Percentiles rank a stretch among this genome's conserved stretches.
phyloP scores from a whole-genome alignment of 768 basidiomycete species.

The Lactifluus subvellereus region DNA sequence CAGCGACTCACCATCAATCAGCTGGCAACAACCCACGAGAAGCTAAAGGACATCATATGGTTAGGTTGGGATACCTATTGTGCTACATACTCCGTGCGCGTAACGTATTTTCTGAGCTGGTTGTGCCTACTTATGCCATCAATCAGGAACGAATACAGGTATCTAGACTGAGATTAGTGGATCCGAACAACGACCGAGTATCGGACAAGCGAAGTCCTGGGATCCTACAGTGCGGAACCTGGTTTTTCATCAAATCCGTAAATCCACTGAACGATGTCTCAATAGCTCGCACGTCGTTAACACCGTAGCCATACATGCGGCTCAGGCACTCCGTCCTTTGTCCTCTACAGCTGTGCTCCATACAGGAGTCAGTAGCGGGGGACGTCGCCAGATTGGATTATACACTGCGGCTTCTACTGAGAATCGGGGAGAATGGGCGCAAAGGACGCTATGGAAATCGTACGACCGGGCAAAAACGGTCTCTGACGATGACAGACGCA shows the following conservation, averaged over 20 bases:
- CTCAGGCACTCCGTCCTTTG: constrained; percentile 15
- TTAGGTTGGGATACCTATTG: constrained; percentile 21
- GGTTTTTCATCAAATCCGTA: not conserved
- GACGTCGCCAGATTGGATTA: constrained; percentile 12
- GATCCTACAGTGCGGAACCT: constrained; percentile 12
- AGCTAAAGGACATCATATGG: constrained; percentile 15
- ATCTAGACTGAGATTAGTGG: constrained; percentile 20
- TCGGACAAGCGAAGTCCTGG: not conserved
- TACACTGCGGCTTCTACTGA: not conserved
- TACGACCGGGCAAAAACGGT: constrained; percentile 3
- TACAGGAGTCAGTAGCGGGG: constrained; percentile 21
- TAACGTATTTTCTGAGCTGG: not conserved
- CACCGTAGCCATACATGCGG: constrained; percentile 4
- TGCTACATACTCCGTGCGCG: constrained; percentile 24
- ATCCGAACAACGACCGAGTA: constrained; percentile 25
- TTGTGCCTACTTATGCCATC: not conserved
- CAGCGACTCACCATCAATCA: constrained; percentile 1
- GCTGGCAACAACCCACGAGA: not conserved
- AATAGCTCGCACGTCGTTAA: constrained; percentile 20
- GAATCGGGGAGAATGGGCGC: constrained; percentile 18
- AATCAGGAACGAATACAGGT: constrained; percentile 26
- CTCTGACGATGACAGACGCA: constrained; percentile 4
- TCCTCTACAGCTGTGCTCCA: constrained; percentile 24
- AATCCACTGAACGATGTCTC: not conserved
- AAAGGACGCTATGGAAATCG: constrained; percentile 29